phyloP scores from a whole-genome alignment of 805 yeast species.

The Yarrowia phangngaensis region DNA sequence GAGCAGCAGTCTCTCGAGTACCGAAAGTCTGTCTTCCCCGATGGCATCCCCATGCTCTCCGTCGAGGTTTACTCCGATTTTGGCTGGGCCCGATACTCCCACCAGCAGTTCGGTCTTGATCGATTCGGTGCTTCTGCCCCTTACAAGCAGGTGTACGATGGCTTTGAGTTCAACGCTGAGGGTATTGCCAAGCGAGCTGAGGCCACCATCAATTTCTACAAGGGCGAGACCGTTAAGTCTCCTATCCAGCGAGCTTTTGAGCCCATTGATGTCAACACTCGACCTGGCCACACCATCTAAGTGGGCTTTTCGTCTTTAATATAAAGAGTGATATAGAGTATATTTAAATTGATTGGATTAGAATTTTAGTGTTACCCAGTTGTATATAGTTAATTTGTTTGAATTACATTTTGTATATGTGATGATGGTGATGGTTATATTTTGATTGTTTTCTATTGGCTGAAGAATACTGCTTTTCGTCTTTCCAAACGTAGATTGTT shows the following conservation, averaged over 20 bases:
- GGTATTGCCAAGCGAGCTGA: slow-evolving; percentile 84
- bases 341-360: slow-evolving; percentile 1
- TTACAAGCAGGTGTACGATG: slow-evolving; percentile 74
- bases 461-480: no score
- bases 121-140: slow-evolving; percentile 97
- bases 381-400: not conserved
- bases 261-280: slow-evolving; percentile 22
- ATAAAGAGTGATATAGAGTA: slow-evolving; percentile 7
- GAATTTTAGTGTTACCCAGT: not conserved
- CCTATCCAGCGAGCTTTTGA: slow-evolving; percentile 75
- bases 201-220: slow-evolving; percentile 75
- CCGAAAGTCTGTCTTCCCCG: slow-evolving; percentile 84
- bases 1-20: slow-evolving; percentile 79
- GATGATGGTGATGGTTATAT: no score
- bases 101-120: slow-evolving; percentile 93
- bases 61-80: slow-evolving; percentile 88
- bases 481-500: no score
- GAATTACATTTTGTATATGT: no score
- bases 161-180: slow-evolving; percentile 87
- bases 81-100: slow-evolving; percentile 95
- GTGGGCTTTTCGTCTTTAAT: not conserved
- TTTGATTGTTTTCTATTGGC: no score
- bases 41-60: slow-evolving; percentile 87
- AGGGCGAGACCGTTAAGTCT: slow-evolving; percentile 66
- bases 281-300: slow-evolving; percentile 26